Conservation (phyloP, 1,284 basidiomycete species). For the Austropuccinia psidii region DNA sequence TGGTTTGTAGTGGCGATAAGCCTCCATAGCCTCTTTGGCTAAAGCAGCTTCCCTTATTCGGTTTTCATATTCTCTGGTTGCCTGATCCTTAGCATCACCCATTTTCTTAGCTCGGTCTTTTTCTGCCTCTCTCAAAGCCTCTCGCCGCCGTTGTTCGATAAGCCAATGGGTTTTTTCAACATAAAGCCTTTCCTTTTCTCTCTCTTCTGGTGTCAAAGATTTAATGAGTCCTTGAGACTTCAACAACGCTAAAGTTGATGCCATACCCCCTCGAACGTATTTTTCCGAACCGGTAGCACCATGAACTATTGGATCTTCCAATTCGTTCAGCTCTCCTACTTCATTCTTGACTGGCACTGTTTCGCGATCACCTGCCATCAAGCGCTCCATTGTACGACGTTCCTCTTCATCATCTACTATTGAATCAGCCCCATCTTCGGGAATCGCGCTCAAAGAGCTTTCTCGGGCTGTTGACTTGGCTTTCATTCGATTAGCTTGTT, state of each 20-base stretch:
- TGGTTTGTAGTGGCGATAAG: constrained; percentile 90
- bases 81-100: constrained; percentile 64
- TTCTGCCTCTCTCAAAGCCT: constrained; percentile 72
- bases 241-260: constrained; percentile 75
- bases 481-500: constrained; percentile 55
- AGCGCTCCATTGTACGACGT: constrained; percentile 23
- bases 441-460: not conserved
- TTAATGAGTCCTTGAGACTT: constrained; percentile 84
- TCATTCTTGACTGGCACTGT: not conserved
- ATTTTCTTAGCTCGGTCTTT: constrained; percentile 49
- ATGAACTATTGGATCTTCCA: constrained; percentile 8
- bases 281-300: constrained; percentile 25
- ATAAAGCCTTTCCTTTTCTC: constrained; percentile 73
- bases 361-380: constrained; percentile 27
- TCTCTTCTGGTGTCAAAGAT: constrained; percentile 58
- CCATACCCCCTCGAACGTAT: constrained; percentile 55
- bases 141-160: constrained; percentile 66
- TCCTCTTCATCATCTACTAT: constrained; percentile 24
- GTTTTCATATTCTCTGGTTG: constrained; percentile 89
- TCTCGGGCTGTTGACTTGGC: constrained; percentile 51
- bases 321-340: not conserved
- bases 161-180: constrained; percentile 83
- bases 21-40: constrained; percentile 69
- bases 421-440: constrained; percentile 11
- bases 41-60: constrained; percentile 82